A percentile compares a stretch with the other conserved stretches of the same genome.
Evolutionary conservation across 352 stramenopile species (phyloP).

Genomic region (Aphanomyces cochlioides): DNA sequence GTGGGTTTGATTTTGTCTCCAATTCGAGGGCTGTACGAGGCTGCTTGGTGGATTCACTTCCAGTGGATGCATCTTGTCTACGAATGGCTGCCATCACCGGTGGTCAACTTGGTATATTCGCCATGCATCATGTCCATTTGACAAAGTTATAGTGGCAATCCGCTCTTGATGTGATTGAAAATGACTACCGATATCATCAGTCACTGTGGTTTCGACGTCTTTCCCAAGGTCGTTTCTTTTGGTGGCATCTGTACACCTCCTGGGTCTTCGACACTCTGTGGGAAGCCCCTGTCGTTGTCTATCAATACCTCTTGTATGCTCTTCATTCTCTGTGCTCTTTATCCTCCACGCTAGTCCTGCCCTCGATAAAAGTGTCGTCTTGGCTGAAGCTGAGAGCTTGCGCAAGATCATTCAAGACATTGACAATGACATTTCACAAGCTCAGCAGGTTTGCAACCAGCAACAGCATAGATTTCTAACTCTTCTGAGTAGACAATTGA

Average conservation of each 20-base stretch:
- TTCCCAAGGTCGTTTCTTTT: conserved; percentile 28
- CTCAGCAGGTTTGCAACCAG: conserved; percentile 4
- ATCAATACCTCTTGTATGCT: conserved; percentile 25
- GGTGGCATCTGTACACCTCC: conserved; percentile 24
- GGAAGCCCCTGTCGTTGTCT: conserved; percentile 24
- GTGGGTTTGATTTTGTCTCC: conserved; percentile 27
- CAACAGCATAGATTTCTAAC: not conserved
- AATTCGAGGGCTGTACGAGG: conserved; percentile 7
- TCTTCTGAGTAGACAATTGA: conserved; percentile 20
- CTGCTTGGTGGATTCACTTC: not conserved
- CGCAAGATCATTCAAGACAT: conserved; percentile 64
- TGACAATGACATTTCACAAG: conserved; percentile 44
- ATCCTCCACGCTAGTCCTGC: conserved; percentile 39
- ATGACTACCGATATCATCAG: conserved; percentile 21
- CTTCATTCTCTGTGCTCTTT: not conserved
- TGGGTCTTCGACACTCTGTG: conserved; percentile 12
- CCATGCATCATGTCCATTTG: not conserved
- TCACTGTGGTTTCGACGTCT: conserved; percentile 19
- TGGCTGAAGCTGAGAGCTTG: conserved; percentile 62
- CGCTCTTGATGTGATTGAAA: conserved; percentile 7
- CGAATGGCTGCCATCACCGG: not conserved
- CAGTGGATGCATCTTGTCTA: not conserved
- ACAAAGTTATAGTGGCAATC: conserved; percentile 23
- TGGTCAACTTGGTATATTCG: conserved; percentile 10
- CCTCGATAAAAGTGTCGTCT: conserved; percentile 51